Percentiles rank a stretch among this genome's conserved stretches.
phyloP scores from a whole-genome alignment of 1,139 yeast species.

The Yamadazyma dendronema region DNA sequence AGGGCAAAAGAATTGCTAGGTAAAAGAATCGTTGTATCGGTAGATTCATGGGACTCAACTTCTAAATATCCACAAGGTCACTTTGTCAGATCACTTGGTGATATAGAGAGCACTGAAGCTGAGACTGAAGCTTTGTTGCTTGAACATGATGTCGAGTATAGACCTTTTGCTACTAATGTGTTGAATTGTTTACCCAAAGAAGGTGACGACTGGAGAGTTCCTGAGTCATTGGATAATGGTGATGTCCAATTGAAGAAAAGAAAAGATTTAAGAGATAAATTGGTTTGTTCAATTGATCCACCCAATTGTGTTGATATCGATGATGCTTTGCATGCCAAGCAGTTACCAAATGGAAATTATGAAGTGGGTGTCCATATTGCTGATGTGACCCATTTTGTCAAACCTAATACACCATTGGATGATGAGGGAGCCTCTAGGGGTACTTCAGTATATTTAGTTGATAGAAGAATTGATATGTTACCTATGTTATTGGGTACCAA shows the following conservation, averaged over 20 bases:
- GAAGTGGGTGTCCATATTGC: constrained; percentile 99
- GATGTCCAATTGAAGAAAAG: constrained; percentile 67
- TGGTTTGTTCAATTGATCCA: constrained; percentile 96
- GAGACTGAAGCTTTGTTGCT: constrained; percentile 93
- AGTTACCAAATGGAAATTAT: constrained; percentile 86
- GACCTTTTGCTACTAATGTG: constrained; percentile 93
- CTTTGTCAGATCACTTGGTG: constrained; percentile 86
- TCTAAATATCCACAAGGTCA: constrained; percentile 94
- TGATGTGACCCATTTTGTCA: constrained; percentile 96
- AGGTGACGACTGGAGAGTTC: constrained; percentile 92
- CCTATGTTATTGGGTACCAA: constrained; percentile 96
- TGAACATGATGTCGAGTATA: constrained; percentile 94
- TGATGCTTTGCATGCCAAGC: constrained; percentile 90
- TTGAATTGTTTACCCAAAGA: constrained; percentile 89
- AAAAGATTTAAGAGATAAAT: constrained; percentile 79
- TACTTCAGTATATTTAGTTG: constrained; percentile 96
- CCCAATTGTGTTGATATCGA: constrained; percentile 98
- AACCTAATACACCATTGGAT: constrained; percentile 88
- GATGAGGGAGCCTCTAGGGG: constrained; percentile 97
- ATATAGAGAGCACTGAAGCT: constrained; percentile 86
- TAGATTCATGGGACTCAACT: constrained; percentile 87
- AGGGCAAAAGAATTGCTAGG: constrained; percentile 80
- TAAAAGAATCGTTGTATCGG: constrained; percentile 85
- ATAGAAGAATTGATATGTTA: constrained; percentile 97
- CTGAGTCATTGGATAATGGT: constrained; percentile 55